Evolutionary conservation across 139 green algal species (phyloP).

Genomic region (Coccomyxa sp.): DNA sequence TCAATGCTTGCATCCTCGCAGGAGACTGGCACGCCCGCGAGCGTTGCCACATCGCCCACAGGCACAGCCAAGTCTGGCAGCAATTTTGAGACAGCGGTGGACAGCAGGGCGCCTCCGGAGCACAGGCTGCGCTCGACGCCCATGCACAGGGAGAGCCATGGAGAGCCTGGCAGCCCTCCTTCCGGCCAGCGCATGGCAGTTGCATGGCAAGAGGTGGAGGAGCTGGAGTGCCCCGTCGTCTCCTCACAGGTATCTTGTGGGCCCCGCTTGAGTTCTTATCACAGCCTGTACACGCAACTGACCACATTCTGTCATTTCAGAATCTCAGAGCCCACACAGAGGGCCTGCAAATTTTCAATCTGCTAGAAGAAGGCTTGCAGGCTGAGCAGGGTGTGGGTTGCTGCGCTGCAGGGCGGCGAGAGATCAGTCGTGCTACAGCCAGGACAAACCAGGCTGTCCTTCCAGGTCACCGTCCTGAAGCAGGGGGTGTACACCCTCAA

Average conservation of each 20-base stretch:
- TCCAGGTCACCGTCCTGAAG: slow-evolving; percentile 34
- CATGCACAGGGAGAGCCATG: background rate
- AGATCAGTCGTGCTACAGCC: slow-evolving; percentile 26
- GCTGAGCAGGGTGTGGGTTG: background rate
- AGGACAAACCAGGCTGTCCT: slow-evolving; percentile 32
- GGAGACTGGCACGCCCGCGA: background rate
- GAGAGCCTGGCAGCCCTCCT: background rate
- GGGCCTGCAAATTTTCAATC: background rate
- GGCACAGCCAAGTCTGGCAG: background rate
- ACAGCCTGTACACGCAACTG: background rate
- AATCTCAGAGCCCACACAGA: background rate
- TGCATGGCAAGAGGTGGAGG: slow-evolving; percentile 49
- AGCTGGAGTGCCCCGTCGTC: slow-evolving; percentile 32
- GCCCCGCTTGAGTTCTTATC: background rate
- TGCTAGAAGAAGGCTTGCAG: background rate
- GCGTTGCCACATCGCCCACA: background rate
- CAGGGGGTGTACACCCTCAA: slow-evolving; percentile 45
- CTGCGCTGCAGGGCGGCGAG: background rate
- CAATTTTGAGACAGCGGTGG: background rate
- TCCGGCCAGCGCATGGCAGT: slow-evolving; percentile 3
- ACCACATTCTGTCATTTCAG: background rate
- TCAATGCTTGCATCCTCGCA: too few relatives aligned
- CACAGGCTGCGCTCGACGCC: background rate
- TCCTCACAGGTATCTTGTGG: too few relatives aligned
- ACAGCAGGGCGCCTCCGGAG: background rate